phyloP scores from a whole-genome alignment of 306 rosid species.

The Amphicarpaea edgeworthii region DNA sequence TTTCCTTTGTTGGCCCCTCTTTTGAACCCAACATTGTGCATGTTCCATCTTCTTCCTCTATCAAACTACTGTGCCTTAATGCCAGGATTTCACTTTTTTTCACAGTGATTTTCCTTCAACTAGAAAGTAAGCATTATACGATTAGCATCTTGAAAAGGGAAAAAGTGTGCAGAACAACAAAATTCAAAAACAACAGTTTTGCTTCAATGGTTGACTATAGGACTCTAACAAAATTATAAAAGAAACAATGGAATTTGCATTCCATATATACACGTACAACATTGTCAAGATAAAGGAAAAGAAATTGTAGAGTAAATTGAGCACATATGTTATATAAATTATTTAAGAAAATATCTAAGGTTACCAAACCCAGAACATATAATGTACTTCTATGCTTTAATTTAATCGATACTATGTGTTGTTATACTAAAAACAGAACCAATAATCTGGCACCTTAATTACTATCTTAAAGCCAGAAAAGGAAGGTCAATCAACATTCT shows the following conservation, averaged over 20 bases:
- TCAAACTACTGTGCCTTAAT: neutral
- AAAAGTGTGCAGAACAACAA: neutral
- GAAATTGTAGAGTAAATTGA: neutral
- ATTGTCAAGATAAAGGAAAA: neutral
- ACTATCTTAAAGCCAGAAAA: slow-evolving; percentile 9
- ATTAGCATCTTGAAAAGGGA: slow-evolving; percentile 1
- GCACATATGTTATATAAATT: neutral
- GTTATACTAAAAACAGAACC: neutral
- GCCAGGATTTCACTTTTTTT: neutral
- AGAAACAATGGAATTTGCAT: neutral
- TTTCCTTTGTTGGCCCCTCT: neutral
- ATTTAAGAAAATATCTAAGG: neutral
- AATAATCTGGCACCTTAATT: neutral
- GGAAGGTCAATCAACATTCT: slow-evolving; percentile 11
- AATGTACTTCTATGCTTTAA: neutral
- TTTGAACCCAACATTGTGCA: neutral
- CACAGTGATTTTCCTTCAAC: slow-evolving; percentile 27
- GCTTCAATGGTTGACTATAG: neutral
- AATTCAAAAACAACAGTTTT: neutral
- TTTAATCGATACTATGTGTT: neutral
- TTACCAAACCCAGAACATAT: neutral
- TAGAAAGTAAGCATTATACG: slow-evolving; percentile 1
- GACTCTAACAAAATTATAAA: neutral
- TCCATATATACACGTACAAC: neutral
- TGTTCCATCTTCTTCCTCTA: slow-evolving; percentile 22